phyloP scores from a whole-genome alignment of 345 rosid species.

The Schrenkiella parvula region DNA sequence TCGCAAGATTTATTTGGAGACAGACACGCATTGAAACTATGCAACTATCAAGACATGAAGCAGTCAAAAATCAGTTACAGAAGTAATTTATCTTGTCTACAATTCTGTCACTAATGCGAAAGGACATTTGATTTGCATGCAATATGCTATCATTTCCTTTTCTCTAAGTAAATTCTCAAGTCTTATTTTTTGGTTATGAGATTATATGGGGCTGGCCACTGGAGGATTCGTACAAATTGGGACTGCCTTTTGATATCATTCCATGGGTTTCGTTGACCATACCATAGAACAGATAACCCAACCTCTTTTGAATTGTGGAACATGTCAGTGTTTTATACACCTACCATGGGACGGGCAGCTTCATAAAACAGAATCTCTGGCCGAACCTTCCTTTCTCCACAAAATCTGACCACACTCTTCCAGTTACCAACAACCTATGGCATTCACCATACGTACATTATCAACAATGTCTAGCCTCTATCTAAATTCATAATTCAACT shows the following conservation, averaged over 20 bases:
- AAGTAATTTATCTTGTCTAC: background rate
- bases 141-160: background rate
- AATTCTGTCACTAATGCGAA: no score
- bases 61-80: background rate
- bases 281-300: background rate
- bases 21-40: background rate
- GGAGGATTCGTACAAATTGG: background rate
- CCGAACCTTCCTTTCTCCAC: background rate
- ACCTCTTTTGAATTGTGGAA: background rate
- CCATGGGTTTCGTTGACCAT: background rate
- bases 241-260: no score
- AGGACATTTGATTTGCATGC: no score
- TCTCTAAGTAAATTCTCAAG: background rate
- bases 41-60: background rate
- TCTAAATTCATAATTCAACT: background rate
- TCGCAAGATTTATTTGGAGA: background rate
- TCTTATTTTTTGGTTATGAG: background rate
- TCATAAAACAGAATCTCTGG: constrained; percentile 5
- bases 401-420: background rate
- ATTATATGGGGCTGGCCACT: background rate
- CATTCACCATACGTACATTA: background rate
- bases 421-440: constrained; percentile 13
- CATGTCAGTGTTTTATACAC: background rate
- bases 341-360: background rate
- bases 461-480: background rate